These are phyloP conservation scores for Penicillium decumbens DNA, from an alignment of 2,329 filamentous ascomycete species.

Conservation along the genomic window DNA sequence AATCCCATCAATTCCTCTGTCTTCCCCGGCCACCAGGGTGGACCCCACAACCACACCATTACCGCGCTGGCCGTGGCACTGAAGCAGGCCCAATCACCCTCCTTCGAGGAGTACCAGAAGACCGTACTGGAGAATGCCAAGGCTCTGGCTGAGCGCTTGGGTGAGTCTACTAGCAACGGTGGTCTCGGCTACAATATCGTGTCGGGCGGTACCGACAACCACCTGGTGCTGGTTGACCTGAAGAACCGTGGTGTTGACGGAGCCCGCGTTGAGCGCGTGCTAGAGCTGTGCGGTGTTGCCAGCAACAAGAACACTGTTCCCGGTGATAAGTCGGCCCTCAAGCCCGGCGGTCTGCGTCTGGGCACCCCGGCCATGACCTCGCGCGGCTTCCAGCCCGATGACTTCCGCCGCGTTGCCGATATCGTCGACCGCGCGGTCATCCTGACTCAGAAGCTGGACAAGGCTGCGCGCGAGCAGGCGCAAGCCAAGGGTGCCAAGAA, in stretches of 20 bases:
- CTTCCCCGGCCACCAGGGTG: constrained; percentile 97
- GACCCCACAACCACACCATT: constrained; percentile 99
- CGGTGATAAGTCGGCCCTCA: constrained; percentile 87
- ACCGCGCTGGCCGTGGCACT: constrained; percentile 91
- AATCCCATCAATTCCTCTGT: constrained; percentile 97
- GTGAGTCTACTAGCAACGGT: constrained; percentile 65
- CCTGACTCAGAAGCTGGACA: constrained; percentile 73
- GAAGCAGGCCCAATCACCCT: constrained; percentile 82
- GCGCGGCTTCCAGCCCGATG: constrained; percentile 80
- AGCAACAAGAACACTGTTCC: constrained; percentile 99
- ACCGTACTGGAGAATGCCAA: constrained; percentile 92
- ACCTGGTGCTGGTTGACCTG: constrained; percentile 93
- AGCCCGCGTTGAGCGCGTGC: constrained; percentile 82
- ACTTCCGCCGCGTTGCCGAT: constrained; percentile 81
- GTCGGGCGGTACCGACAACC: constrained; percentile 91
- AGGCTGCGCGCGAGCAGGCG: constrained; percentile 63
- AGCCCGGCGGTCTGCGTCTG: constrained; percentile 87
- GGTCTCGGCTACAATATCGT: constrained; percentile 89
- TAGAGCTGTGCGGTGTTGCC: constrained; percentile 92
- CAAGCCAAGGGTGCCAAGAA: constrained; percentile 83
- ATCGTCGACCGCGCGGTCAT: constrained; percentile 79
- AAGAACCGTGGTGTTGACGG: constrained; percentile 83
- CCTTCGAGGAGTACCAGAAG: constrained; percentile 92
- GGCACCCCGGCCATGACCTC: constrained; percentile 98
- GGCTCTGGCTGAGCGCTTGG: constrained; percentile 67